These are phyloP conservation scores for Urochloa ruziziensis DNA, from an alignment of 176 grass and related monocot genomes.

Conservation along the genomic window DNA sequence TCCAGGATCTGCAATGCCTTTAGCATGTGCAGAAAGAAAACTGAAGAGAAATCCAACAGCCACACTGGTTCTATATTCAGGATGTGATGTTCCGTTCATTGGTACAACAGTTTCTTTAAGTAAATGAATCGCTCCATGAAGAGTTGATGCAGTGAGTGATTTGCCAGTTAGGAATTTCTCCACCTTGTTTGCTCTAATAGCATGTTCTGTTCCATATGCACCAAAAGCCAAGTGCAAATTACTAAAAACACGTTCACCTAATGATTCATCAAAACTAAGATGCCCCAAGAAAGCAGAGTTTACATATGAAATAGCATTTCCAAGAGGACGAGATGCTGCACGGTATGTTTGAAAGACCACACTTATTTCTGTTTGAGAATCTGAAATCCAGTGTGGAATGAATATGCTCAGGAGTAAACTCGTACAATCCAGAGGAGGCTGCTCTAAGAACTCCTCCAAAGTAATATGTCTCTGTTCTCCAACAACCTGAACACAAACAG, in stretches of 20 bases:
- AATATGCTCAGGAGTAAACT: constrained; percentile 65
- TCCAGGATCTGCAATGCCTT: constrained; percentile 25
- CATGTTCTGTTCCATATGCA: constrained; percentile 67
- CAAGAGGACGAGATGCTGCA: constrained; percentile 62
- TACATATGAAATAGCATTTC: constrained; percentile 76
- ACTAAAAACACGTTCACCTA: constrained; percentile 29
- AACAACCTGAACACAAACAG: constrained; percentile 40
- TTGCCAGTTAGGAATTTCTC: constrained; percentile 54
- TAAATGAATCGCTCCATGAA: constrained; percentile 49
- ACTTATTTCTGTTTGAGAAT: background rate
- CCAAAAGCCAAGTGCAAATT: constrained; percentile 62
- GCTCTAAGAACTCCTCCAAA: constrained; percentile 66
- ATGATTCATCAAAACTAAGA: constrained; percentile 36
- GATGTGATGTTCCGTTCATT: constrained; percentile 48
- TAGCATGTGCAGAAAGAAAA: constrained; percentile 44
- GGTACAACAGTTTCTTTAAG: constrained; percentile 55
- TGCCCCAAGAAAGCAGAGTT: constrained; percentile 60
- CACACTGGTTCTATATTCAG: constrained; percentile 59
- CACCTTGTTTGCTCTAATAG: constrained; percentile 60
- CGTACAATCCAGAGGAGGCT: constrained; percentile 34
- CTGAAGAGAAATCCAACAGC: constrained; percentile 68
- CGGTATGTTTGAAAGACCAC: constrained; percentile 63
- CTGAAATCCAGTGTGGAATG: constrained; percentile 51
- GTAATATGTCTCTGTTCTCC: constrained; percentile 50
- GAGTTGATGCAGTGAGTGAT: constrained; percentile 37